Evolutionary conservation across 2,329 filamentous ascomycete genomes (phyloP).

Genomic region (Cladobotryum protrusum): DNA sequence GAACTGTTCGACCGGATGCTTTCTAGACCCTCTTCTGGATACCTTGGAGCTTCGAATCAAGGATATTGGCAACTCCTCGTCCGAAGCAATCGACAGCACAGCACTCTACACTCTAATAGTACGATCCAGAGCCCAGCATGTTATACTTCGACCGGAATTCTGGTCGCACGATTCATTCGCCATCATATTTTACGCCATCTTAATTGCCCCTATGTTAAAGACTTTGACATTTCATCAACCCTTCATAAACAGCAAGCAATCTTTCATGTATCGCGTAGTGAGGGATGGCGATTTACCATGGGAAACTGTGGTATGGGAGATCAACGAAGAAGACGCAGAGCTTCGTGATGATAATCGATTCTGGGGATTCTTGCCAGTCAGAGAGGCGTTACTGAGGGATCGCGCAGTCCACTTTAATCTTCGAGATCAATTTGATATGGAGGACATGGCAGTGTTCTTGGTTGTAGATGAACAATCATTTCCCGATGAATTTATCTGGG

Average conservation of each 20-base stretch:
- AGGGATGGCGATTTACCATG: not conserved
- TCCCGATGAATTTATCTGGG: not conserved
- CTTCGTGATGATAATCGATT: too few species aligned
- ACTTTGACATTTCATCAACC: not conserved
- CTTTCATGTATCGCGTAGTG: not conserved
- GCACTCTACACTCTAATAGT: too few species aligned
- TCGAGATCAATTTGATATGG: not conserved
- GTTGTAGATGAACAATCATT: not conserved
- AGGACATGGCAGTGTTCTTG: not conserved
- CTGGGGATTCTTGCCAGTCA: not conserved
- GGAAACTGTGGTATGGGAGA: not conserved
- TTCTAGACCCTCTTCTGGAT: not conserved
- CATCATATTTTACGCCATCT: too few species aligned
- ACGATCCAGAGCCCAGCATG: not conserved
- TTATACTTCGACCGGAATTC: not conserved
- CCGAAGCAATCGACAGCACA: too few species aligned
- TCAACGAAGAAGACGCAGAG: too few species aligned
- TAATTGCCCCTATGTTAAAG: too few species aligned
- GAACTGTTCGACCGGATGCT: not conserved
- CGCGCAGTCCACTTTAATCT: not conserved
- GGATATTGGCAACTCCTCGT: too few species aligned
- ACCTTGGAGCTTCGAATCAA: too few species aligned
- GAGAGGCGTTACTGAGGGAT: not conserved
- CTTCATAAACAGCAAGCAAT: too few species aligned
- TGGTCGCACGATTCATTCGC: not conserved